Base-by-base conservation (phyloP, 179 eudicot species). In the Drosera spatulata region DNA sequence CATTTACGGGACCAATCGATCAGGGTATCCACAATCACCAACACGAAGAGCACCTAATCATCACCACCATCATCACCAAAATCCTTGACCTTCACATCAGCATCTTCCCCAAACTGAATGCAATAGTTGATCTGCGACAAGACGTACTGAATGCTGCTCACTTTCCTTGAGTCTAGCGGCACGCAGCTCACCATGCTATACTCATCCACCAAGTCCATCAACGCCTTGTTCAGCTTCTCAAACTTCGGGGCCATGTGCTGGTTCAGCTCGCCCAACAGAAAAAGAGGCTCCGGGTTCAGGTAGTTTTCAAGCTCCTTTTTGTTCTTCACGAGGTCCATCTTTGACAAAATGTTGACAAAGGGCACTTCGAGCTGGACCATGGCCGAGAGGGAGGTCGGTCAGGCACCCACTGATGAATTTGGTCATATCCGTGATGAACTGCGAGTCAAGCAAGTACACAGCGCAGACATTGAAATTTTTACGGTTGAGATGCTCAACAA, bases 331-430 rank as follows among this genome's bases (percentile, higher is more conserved):
- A 93, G 99, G 71, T 93, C 96, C 99, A 89, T 93, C 63, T 93
- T 93, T 59, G 96, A 82, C 66, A 93, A 75, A 9, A 93, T 75
- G 65, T 85, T 89, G 38, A 89, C 80, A 67, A 89, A 89, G 46
- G 99, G 99, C 3, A 89, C 61, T 67, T 93, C 99, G 45, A 93
- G 93, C 79, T 93, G 96, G 78, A 89, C 78, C 96, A 93, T 93
- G 2, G 97, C 97, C 51, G 97, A 93, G 56, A 93, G 91, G 48
- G 97, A 93, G 8, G 97, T n/a, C n/a, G n/a, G n/a, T 75, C 88
- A 93, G 80, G 68, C 99, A 93, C 14, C 99, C 97, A 68, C 99
- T 86, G 15, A 89, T 85, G 69, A 89, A 93, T 80, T 93, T 93
- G 69, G 99, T 82, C 58, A 93, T 94, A 54, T 93, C 99, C 10